These are phyloP conservation scores for Carex pumila DNA, from an alignment of 176 grass and related monocot species.

Conservation along the genomic window DNA sequence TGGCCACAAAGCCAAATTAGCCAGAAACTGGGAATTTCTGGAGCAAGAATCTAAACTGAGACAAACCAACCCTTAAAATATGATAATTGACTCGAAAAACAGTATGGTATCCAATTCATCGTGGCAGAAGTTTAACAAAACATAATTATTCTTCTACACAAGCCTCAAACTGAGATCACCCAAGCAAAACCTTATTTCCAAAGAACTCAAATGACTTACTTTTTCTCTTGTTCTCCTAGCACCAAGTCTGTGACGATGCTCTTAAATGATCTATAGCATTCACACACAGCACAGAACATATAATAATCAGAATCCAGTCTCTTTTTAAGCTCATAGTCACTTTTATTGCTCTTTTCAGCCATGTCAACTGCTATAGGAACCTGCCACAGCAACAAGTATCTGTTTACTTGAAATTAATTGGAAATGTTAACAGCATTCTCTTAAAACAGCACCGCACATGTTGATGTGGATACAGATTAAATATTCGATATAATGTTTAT, in stretches of 20 bases:
- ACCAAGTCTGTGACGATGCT: constrained; percentile 70
- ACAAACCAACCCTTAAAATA: not conserved
- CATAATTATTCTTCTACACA: not conserved
- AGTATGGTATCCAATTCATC: not conserved
- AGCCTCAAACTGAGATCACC: constrained; percentile 11
- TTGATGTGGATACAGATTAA: not conserved
- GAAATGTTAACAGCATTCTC: not conserved
- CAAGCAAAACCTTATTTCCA: not conserved
- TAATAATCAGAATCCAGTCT: constrained; percentile 67
- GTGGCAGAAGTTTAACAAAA: not conserved
- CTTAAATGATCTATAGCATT: constrained; percentile 78
- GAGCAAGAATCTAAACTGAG: not conserved
- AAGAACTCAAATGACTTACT: constrained; percentile 27
- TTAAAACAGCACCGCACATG: not conserved
- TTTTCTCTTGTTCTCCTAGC: constrained; percentile 53
- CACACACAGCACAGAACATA: constrained; percentile 71
- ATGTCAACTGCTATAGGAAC: constrained; percentile 94
- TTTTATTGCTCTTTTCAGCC: constrained; percentile 75
- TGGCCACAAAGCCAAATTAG: not conserved
- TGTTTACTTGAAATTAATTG: not conserved
- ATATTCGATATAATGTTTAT: not conserved
- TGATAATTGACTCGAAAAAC: not conserved
- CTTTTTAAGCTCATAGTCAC: constrained; percentile 65
- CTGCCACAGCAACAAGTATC: constrained; percentile 29
- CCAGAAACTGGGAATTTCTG: not conserved